Conservation (phyloP, 495 filamentous ascomycete species). For the Aspergillus nanangensis region DNA sequence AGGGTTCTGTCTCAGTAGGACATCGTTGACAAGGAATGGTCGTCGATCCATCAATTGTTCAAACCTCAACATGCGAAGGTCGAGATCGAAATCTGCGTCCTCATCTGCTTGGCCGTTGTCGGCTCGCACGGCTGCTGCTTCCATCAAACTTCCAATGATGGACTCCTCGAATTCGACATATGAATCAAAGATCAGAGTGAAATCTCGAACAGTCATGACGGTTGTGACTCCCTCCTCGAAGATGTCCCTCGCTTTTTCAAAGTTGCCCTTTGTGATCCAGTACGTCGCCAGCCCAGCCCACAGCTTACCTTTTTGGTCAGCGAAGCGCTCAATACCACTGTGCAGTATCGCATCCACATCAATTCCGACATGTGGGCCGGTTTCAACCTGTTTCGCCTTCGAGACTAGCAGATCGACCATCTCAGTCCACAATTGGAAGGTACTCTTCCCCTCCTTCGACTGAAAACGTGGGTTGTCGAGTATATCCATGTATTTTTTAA, state of each 20-base stretch:
- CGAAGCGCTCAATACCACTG: slow-evolving; percentile 88
- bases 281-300: slow-evolving; percentile 96
- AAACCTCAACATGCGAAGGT: slow-evolving; percentile 96
- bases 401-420: slow-evolving; percentile 97
- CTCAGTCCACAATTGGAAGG: slow-evolving; percentile 96
- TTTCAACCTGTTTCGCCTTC: slow-evolving; percentile 81
- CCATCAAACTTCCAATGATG: slow-evolving; percentile 87
- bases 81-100: slow-evolving; percentile 89
- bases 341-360: slow-evolving; percentile 91
- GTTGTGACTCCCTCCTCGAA: slow-evolving; percentile 98
- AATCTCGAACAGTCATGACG: slow-evolving; percentile 99
- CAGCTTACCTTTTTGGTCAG: slow-evolving; percentile 93
- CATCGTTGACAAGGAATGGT: slow-evolving; percentile 96
- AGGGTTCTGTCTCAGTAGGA: slow-evolving; percentile 90
- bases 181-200: slow-evolving; percentile 92
- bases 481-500: slow-evolving; percentile 88
- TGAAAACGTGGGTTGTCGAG: slow-evolving; percentile 88
- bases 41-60: slow-evolving; percentile 97
- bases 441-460: slow-evolving; percentile 89
- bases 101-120: slow-evolving; percentile 79
- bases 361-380: slow-evolving; percentile 71
- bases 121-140: slow-evolving; percentile 74
- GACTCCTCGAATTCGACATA: slow-evolving; percentile 98
- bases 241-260: slow-evolving; percentile 85
- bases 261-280: slow-evolving; percentile 89